Evolutionary conservation across 495 filamentous ascomycete species (phyloP).

Genomic region (Cladorrhinum samala): DNA sequence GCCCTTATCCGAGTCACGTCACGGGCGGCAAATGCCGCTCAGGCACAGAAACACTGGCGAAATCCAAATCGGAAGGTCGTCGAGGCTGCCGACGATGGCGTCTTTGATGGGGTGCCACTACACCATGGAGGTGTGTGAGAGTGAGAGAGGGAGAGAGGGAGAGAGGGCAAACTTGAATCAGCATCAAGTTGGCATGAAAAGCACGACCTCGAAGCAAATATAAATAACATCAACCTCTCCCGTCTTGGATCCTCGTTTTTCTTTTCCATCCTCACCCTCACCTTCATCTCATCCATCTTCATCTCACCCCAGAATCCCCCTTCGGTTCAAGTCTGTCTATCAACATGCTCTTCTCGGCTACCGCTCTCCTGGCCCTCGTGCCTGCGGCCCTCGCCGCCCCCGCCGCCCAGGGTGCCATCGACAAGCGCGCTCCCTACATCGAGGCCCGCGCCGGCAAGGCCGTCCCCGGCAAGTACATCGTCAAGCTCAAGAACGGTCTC

Average conservation of each 20-base stretch:
- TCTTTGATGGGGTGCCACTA: neutral
- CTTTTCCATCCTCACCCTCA: constrained; percentile 4
- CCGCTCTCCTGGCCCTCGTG: constrained; percentile 19
- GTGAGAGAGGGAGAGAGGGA: neutral
- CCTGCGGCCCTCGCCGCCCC: constrained; percentile 21
- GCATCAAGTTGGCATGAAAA: too few relatives aligned
- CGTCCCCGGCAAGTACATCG: constrained; percentile 49
- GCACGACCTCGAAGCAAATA: neutral
- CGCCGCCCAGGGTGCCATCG: constrained; percentile 5
- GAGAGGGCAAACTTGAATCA: neutral
- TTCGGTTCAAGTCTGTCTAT: constrained; percentile 5
- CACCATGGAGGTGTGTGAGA: neutral
- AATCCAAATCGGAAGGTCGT: constrained; percentile 12
- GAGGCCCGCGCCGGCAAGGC: constrained; percentile 29
- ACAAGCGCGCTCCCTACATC: constrained; percentile 29
- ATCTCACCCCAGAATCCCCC: neutral
- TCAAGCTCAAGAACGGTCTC: constrained; percentile 47
- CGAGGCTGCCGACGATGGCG: neutral
- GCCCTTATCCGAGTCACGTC: too few relatives aligned
- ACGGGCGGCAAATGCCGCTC: too few relatives aligned
- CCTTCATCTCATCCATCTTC: constrained; percentile 11
- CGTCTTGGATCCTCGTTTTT: neutral
- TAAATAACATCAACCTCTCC: constrained; percentile 11
- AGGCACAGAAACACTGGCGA: neutral
- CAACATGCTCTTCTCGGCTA: constrained; percentile 19